Base-by-base conservation (phyloP, 495 filamentous ascomycete genomes). In the Annulohypoxylon moriforme region DNA sequence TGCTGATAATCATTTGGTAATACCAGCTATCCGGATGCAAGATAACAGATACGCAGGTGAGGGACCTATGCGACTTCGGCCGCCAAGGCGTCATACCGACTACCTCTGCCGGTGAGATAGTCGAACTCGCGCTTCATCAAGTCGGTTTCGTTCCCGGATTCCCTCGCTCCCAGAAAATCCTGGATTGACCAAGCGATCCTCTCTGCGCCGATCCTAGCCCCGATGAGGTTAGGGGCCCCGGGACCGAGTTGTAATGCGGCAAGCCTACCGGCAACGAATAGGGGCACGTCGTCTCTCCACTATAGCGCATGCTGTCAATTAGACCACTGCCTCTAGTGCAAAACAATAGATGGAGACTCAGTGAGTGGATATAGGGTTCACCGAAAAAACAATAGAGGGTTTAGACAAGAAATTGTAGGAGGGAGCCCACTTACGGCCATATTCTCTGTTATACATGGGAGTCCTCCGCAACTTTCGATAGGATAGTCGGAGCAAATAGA, bases 391-490 rank as follows among this genome's bases (percentile, higher is more conserved):
- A 0, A 3, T 25, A 4, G 33, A n/a, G 13, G n/a, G n/a, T 33
- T 44, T 11, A 20, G 42, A 29, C 24, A 27, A 18, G 22, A 18
- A 14, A 18, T 22, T 36, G 8, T 8, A 33, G 29, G 13, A 62
- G 14, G 14, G 49, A 27, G 33, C 24, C 29, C 11, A 55, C 65
- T 66, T 60, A 69, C 70, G 6, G 73, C 62, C 75, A 76, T 75
- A 72, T 92, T 89, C 46, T 90, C 83, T 13, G 85, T 91, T 9
- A 91, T 69, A 70, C 88, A 90, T 0, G 89, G 89, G 13, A 91
- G 64, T 0, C 89, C 88, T 11, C 83, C 81, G 20, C 81, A 81
- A 13, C 74, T 81, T 33, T 85, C 77, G 18, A 91, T 83, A 0
- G 87, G 88, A 69, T 87, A 84, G 14, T 86, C 80, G 3, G 76